Evolutionary conservation across 768 basidiomycete genomes (phyloP).

Genomic region (Dioszegia aurantiaca): DNA sequence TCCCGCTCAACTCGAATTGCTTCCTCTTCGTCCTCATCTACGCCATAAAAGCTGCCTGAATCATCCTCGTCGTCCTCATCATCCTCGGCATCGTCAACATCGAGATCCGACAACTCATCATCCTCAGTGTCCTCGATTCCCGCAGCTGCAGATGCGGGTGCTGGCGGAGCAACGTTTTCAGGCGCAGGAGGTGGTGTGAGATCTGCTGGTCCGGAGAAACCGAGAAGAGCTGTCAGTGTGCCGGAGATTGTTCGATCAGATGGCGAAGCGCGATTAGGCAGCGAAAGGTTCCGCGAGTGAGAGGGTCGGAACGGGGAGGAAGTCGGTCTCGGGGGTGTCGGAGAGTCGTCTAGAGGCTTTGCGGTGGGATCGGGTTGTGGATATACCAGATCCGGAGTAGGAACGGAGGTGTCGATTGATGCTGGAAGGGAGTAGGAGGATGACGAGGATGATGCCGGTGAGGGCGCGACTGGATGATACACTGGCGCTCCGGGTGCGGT

Average conservation of each 20-base stretch:
- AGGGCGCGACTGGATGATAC: conserved; percentile 4
- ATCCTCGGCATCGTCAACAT: too few relatives aligned
- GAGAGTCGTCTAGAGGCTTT: conserved; percentile 4
- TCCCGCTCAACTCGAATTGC: neutral
- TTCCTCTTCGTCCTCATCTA: too few relatives aligned
- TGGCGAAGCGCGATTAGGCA: conserved; percentile 4
- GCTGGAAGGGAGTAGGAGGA: neutral
- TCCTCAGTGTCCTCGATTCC: neutral
- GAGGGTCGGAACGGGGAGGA: conserved; percentile 1
- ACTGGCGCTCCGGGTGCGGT: conserved; percentile 16
- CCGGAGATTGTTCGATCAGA: conserved; percentile 19
- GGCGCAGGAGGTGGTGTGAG: neutral
- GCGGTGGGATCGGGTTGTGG: conserved; percentile 15
- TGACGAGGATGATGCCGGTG: too few relatives aligned
- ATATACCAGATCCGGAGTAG: neutral
- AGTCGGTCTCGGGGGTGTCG: neutral
- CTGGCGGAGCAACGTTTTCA: neutral
- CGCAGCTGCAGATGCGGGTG: neutral
- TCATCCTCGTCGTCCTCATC: too few relatives aligned
- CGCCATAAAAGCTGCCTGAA: too few relatives aligned
- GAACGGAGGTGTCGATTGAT: neutral
- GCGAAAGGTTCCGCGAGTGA: neutral
- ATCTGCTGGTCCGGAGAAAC: conserved; percentile 22
- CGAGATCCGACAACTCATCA: too few relatives aligned
- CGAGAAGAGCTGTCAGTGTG: conserved; percentile 26